Percentiles rank a stretch among this genome's conserved stretches.
These are phyloP conservation scores for Erythrophleum fordii DNA, from an alignment of 306 rosid genomes.

Conservation along the genomic window DNA sequence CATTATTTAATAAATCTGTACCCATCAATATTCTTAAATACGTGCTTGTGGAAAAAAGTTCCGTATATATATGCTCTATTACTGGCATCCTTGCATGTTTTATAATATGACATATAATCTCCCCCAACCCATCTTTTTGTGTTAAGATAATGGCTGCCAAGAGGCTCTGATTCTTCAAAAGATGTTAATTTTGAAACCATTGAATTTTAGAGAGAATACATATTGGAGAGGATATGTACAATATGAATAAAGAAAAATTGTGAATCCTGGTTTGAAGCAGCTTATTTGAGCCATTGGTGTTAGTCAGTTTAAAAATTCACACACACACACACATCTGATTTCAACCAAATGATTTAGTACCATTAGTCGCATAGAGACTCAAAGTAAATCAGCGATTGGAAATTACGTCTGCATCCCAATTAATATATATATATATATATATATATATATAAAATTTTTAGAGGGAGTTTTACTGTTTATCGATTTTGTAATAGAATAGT, in stretches of 20 bases:
- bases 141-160: constrained; percentile 34
- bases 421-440: too few species aligned
- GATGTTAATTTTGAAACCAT: constrained; percentile 29
- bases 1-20: too few species aligned
- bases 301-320: neutral
- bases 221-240: constrained; percentile 27
- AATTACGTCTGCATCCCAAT: too few species aligned
- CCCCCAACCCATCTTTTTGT: constrained; percentile 11
- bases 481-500: too few species aligned
- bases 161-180: constrained; percentile 42
- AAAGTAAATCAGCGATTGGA: too few species aligned
- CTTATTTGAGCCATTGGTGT: neutral
- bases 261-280: neutral
- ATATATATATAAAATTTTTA: too few species aligned
- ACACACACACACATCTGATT: too few species aligned
- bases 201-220: neutral
- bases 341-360: too few species aligned
- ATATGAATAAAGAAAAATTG: neutral
- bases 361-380: too few species aligned
- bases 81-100: neutral
- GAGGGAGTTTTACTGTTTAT: too few species aligned
- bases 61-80: constrained; percentile 18
- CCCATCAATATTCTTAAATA: too few species aligned
- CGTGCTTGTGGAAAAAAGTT: neutral
- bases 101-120: neutral